Base-by-base conservation (phyloP, 2,329 filamentous ascomycete species). In the Zalaria obscura region DNA sequence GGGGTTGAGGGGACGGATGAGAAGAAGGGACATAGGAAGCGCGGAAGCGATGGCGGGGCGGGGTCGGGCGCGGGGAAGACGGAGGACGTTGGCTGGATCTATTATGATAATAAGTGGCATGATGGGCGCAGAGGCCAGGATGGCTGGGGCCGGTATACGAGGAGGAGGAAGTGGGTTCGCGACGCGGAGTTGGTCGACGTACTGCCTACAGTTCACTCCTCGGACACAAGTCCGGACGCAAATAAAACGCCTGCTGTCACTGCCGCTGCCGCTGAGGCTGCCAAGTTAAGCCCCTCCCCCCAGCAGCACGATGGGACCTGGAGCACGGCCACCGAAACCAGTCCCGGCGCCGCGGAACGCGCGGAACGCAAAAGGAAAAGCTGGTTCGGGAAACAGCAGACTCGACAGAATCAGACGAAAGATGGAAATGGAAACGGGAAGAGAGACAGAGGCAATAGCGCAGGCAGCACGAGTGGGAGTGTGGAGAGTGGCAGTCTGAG, bases 31-130 rank as follows among this genome's bases (percentile, higher is more conserved):
- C 29, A 32, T n/a, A 32, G n/a, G 25, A 51, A 51, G 29, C 45
- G 39, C 27, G 46, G 49, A 6, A 52, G 50, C 5, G 51, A 46
- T 8, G 55, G 56, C 5, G 55, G 53, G 8, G 59, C 59, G 2
- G 18, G 18, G 18, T 2, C 18, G 18, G 18, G 18, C 2, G 18
- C 18, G 29, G 33, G 41, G 6, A 5, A 36, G 10, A 35, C 39
- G n/a, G 66, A 68, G 25, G 80, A 75, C 3, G 78, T 80, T 50
- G 91, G 88, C 1, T 98, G 91, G 91, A 85, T 94, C 32, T 98
- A 91, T 61, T 98, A 95, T 57, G 91, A 98, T 55, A 96, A 89
- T 59, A 95, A 94, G 81, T 98, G 91, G 91, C 80, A 87, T 58
- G 82, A 85, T 51, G 88, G 88, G 11, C 80, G 83, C 10, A 75